Evolutionary conservation across 2,329 filamentous ascomycete species (phyloP), one percentile per base, ranked within the genome.

Genomic region (Alternaria triticimaculans): DNA sequence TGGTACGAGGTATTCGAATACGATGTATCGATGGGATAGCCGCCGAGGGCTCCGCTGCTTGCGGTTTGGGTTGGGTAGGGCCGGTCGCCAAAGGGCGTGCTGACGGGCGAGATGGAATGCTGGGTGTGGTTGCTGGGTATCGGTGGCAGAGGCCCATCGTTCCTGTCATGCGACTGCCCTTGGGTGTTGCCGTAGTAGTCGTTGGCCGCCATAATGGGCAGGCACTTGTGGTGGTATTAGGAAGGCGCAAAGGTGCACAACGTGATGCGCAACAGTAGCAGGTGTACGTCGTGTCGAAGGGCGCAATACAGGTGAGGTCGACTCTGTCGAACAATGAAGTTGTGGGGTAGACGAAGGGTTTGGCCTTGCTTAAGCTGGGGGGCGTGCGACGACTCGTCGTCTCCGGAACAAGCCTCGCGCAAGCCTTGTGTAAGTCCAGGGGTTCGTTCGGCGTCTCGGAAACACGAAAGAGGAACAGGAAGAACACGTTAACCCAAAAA

Each of bases 101-200:
- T 62, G 49, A 73, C 66, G 44, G 78, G 74, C 23, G 80, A 79
- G 64, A 78, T 74, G 62, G 74, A 75, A 20, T 76, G 76, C 49
- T 75, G 61, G 33, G 71, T 60, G 37, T 71, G 65, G 58, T 67
- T 64, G 57, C 59, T 64, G 3, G 79, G 74, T 65, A 78, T 54
- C 59, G 78, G 60, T 57, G 79, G 71, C 59, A 82, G 72, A 37
- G 81, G 77, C 50, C 77, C 75, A 64, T 84, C 81, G 70, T 64
- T 62, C n/a, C 56, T 65, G 46, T 56, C 55, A 58, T 70, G 65
- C 11, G 62, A 66, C 44, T 64, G 69, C 15, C 55, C 62, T 66
- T 81, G 81, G 18, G 76, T 80, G 18, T 73, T 83, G 68, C 63
- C 69, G 70, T 92, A 92, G 81, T 92, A 92, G 72, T 91, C 87